Conservation (phyloP, 192 early-diverging fungal genomes). For the Coemansia javaensis region DNA sequence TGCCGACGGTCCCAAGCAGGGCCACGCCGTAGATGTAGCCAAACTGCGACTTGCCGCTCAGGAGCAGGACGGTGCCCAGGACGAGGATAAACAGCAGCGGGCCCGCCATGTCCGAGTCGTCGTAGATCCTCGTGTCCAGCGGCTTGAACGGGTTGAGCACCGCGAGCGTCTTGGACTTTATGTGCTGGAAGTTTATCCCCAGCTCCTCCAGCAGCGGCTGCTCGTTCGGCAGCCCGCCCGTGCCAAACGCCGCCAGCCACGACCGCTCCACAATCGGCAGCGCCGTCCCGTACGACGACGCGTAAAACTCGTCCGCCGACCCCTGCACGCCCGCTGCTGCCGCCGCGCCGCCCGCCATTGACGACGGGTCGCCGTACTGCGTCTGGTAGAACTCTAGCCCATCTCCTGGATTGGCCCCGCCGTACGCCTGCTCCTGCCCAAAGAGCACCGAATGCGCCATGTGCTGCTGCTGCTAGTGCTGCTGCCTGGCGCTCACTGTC, state of each 20-base stretch:
- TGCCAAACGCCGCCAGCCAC: slow-evolving; percentile 74
- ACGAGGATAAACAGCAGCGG: slow-evolving; percentile 87
- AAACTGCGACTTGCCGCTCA: slow-evolving; percentile 93
- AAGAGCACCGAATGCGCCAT: slow-evolving; percentile 53
- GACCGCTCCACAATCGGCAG: slow-evolving; percentile 48
- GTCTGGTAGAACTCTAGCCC: slow-evolving; percentile 50
- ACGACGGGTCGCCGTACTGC: slow-evolving; percentile 39
- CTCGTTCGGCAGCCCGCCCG: slow-evolving; percentile 89
- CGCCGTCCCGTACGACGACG: slow-evolving; percentile 43
- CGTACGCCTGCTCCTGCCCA: slow-evolving; percentile 40
- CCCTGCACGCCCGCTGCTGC: slow-evolving; percentile 23
- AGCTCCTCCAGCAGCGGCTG: slow-evolving; percentile 93
- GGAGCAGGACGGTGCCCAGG: slow-evolving; percentile 84
- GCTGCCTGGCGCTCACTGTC: no score
- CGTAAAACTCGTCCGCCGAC: slow-evolving; percentile 45
- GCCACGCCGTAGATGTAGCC: slow-evolving; percentile 97
- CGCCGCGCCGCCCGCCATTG: slow-evolving; percentile 8
- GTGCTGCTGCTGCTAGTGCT: no score
- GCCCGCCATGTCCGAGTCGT: slow-evolving; percentile 94
- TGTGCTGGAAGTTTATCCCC: slow-evolving; percentile 91
- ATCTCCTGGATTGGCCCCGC: slow-evolving; percentile 18
- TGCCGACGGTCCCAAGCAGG: slow-evolving; percentile 75
- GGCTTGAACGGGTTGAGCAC: slow-evolving; percentile 80
- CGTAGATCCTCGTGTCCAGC: slow-evolving; percentile 80
- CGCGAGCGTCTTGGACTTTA: slow-evolving; percentile 77